These are phyloP conservation scores for Stramenopiles sp. DNA, from an alignment of 352 stramenopile genomes.

Conservation along the genomic window DNA sequence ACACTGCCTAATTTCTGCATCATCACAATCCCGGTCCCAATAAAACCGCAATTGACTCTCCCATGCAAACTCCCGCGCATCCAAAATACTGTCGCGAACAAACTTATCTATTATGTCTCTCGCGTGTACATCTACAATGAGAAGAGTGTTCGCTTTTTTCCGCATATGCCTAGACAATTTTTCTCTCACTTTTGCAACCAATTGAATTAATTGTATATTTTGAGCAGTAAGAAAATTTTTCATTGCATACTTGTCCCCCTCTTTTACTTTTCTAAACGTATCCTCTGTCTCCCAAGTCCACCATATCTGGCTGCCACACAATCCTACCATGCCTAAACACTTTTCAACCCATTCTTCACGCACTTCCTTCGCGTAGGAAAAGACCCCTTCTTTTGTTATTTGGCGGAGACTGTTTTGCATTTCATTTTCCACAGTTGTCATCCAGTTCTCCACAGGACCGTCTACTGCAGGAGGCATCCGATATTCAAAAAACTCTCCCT, in stretches of 20 bases:
- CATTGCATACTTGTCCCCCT: constrained; percentile 74
- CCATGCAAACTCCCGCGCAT: constrained; percentile 68
- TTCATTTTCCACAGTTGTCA: constrained; percentile 67
- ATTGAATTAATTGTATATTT: constrained; percentile 60
- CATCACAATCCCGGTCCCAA: constrained; percentile 57
- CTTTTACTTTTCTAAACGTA: constrained; percentile 60
- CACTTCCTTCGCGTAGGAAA: constrained; percentile 60
- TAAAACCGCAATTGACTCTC: constrained; percentile 67
- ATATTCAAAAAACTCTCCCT: constrained; percentile 66
- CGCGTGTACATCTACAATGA: constrained; percentile 69
- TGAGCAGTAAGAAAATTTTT: constrained; percentile 69
- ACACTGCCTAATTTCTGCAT: constrained; percentile 66
- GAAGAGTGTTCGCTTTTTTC: constrained; percentile 74
- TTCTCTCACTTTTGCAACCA: constrained; percentile 66
- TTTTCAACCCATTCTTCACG: constrained; percentile 55
- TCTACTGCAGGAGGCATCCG: constrained; percentile 49
- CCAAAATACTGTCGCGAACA: constrained; percentile 58
- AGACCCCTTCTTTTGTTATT: constrained; percentile 77
- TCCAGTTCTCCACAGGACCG: constrained; percentile 71
- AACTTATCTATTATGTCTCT: constrained; percentile 69
- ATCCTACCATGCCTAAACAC: constrained; percentile 66
- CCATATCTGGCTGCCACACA: constrained; percentile 74
- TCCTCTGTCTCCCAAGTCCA: constrained; percentile 83
- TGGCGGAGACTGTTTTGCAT: constrained; percentile 58
- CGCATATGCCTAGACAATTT: constrained; percentile 49